Evolutionary conservation across 768 basidiomycete species (phyloP), one percentile per base, ranked within the genome.

Genomic region (Xerocomellus amylosporus): DNA sequence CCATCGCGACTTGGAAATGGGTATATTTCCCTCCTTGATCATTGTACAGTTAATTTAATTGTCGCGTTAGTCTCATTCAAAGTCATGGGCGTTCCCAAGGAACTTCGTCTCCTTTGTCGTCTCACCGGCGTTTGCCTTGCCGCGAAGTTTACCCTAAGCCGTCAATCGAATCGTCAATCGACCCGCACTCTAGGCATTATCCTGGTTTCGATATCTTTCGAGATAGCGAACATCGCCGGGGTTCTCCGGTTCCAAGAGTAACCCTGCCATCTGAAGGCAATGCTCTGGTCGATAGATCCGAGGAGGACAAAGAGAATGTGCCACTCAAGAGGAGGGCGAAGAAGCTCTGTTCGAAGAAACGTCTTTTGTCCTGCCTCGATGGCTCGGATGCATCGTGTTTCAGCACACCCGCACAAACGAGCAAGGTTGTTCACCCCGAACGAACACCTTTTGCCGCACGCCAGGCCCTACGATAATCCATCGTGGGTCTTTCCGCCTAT

Each of bases 151-250:
- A 64, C 67, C 19, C 58, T 65, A 46, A 60, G 67, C 49, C 72
- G 67, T 37, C 78, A 74, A 53, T 73, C 73, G 50, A 69, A 22
- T 74, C 75, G 28, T 73, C 69, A 17, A 64, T 72, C 28, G 77
- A 85, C 63, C 78, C 77, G 2, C 75, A 78, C 42, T 86, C 84
- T 15, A 73, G 78, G 37, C 86, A 87, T 60, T 86, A 85, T 65
- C 87, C 87, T 13, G 86, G 86, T 15, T 88, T 88, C 60, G 68
- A 72, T 37, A 77, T 87, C 41, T 77, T 79, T 61, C 78, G 72
- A 61, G 86, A 87, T 42, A 49, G 43, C 12, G 61, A 66, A 54
- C 64, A 60, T 42, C 46, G 46, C 41, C 53, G 55, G 22, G 55
- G 17, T 37, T 48, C 59, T 19, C 49, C 48, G 2, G 15, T 39